Evolutionary conservation across 2,329 filamentous ascomycete genomes (phyloP).

Genomic region (Sporothrix euskadiensis): DNA sequence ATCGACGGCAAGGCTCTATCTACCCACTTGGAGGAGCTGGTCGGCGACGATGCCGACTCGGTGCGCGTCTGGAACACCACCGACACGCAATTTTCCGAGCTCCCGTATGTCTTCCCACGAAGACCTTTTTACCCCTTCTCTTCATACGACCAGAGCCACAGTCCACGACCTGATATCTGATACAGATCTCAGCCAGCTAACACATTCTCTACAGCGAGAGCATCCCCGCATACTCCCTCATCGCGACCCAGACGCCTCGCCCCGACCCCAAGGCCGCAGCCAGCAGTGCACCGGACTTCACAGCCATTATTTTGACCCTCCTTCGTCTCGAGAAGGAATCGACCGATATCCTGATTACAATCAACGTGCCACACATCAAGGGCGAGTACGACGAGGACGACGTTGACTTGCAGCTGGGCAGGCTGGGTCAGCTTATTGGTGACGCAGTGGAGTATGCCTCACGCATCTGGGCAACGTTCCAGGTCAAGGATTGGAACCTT

Average conservation of each 20-base stretch:
- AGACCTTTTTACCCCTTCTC: not conserved
- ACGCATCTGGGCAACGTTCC: conserved; percentile 69
- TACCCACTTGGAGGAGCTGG: conserved; percentile 68
- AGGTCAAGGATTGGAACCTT: conserved; percentile 77
- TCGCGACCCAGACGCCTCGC: conserved; percentile 62
- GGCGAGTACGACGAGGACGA: conserved; percentile 73
- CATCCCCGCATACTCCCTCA: conserved; percentile 66
- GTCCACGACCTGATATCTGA: not conserved
- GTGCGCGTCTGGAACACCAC: conserved; percentile 68
- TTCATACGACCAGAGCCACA: too few relatives aligned
- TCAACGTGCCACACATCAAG: conserved; percentile 83
- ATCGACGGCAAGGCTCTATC: conserved; percentile 70
- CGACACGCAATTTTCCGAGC: conserved; percentile 57
- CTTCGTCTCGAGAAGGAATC: conserved; percentile 71
- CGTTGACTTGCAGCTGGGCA: conserved; percentile 65
- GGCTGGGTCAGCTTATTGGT: conserved; percentile 67
- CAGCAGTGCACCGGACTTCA: conserved; percentile 59
- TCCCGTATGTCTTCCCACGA: conserved; percentile 24
- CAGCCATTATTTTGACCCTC: conserved; percentile 74
- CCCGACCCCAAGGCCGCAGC: conserved; percentile 39
- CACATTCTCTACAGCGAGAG: conserved; percentile 41
- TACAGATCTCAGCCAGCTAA: conserved; percentile 31
- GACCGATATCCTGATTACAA: conserved; percentile 80
- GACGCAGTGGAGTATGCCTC: conserved; percentile 67
- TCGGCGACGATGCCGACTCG: conserved; percentile 62